phyloP scores from a whole-genome alignment of 1,139 yeast genomes.

The Pichia norvegensis region DNA sequence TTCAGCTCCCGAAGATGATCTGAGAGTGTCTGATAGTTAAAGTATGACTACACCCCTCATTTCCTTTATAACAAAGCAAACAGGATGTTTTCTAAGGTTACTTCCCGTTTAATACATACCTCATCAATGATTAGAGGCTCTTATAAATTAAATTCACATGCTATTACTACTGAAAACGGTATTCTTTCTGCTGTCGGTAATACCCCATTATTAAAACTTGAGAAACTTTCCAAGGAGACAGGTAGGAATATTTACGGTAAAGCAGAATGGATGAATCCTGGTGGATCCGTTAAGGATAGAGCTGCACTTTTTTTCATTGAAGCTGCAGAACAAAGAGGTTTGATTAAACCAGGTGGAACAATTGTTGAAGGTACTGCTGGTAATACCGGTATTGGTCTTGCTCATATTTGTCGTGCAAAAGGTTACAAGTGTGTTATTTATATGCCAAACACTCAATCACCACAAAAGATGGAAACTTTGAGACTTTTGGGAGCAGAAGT shows the following conservation, averaged over 20 bases:
- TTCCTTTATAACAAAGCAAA: neutral
- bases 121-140: constrained; percentile 1
- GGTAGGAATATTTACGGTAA: constrained; percentile 80
- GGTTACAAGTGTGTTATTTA: constrained; percentile 81
- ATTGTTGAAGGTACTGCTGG: constrained; percentile 69
- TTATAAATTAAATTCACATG: constrained; percentile 2
- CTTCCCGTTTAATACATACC: constrained; percentile 2
- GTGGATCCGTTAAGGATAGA: constrained; percentile 88
- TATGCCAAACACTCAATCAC: constrained; percentile 86
- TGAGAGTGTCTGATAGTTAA: too few relatives aligned
- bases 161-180: constrained; percentile 13
- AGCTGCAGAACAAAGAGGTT: constrained; percentile 71
- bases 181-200: constrained; percentile 50
- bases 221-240: constrained; percentile 54
- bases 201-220: constrained; percentile 70
- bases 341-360: constrained; percentile 47
- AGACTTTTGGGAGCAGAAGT: constrained; percentile 77
- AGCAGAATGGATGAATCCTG: constrained; percentile 92
- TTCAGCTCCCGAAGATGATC: too few relatives aligned
- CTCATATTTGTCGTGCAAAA: constrained; percentile 76
- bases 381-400: constrained; percentile 85
- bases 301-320: constrained; percentile 75
- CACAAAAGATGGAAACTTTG: constrained; percentile 66
- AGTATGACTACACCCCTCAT: too few relatives aligned
- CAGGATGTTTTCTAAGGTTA: neutral